Evolutionary conservation across 1,284 basidiomycete species (phyloP).

Genomic region (Coniophora puteana): DNA sequence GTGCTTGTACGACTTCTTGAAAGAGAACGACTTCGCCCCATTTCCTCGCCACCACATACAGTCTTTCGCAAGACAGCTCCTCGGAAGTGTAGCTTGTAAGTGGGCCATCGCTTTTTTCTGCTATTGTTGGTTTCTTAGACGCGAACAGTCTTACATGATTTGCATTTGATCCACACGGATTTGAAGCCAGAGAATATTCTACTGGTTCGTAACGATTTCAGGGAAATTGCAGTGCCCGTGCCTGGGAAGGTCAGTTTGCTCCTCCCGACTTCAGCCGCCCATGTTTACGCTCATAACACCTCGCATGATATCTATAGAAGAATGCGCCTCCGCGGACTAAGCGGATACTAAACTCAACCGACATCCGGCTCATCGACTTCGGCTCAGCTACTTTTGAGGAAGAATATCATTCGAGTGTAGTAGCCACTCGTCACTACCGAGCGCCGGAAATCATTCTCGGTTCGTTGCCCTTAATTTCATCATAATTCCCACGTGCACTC

Average conservation of each 20-base stretch:
- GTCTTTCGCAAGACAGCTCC: slow-evolving; percentile 88
- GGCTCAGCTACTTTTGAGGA: slow-evolving; percentile 97
- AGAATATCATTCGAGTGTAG: slow-evolving; percentile 98
- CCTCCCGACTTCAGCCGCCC: slow-evolving; percentile 5
- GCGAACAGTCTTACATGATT: slow-evolving; percentile 89
- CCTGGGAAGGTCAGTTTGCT: slow-evolving; percentile 49
- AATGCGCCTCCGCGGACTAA: slow-evolving; percentile 59
- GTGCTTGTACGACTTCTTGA: slow-evolving; percentile 99
- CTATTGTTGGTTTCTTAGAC: slow-evolving; percentile 11
- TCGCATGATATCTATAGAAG: slow-evolving; percentile 45
- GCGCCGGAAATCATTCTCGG: slow-evolving; percentile 99
- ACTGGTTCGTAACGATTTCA: slow-evolving; percentile 84
- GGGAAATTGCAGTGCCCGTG: slow-evolving; percentile 50
- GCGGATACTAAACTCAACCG: slow-evolving; percentile 81
- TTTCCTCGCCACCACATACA: slow-evolving; percentile 97
- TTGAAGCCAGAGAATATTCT: slow-evolving; percentile 99
- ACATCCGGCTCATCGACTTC: slow-evolving; percentile 98
- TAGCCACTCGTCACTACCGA: slow-evolving; percentile 97
- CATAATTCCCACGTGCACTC: slow-evolving; percentile 10
- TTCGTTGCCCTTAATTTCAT: slow-evolving; percentile 33
- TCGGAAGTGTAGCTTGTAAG: slow-evolving; percentile 93
- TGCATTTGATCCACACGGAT: slow-evolving; percentile 95
- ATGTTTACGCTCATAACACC: slow-evolving; percentile 4
- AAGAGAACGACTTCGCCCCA: slow-evolving; percentile 95
- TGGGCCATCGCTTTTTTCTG: slow-evolving; percentile 16